Conservation (phyloP, 148 eudicot species). For the Arctostaphylos glauca region DNA sequence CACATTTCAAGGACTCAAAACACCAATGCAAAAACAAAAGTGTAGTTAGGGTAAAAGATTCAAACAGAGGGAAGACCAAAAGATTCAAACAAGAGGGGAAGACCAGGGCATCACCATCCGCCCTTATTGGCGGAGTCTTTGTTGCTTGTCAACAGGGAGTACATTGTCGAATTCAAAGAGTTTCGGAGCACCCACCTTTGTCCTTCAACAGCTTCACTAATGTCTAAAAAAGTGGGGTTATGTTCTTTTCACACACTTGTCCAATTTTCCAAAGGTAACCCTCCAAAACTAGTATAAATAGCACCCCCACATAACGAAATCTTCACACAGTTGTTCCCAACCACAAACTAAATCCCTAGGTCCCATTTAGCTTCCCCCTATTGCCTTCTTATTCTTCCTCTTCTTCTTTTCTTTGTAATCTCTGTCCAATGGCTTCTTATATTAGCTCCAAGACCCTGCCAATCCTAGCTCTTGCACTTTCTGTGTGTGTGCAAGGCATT, state of each 20-base stretch:
- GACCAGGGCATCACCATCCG: not conserved
- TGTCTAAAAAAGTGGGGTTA: not conserved
- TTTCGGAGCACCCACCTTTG: not conserved
- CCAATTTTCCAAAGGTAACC: not conserved
- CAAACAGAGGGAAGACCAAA: no score
- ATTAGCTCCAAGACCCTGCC: not conserved
- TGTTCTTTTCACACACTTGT: not conserved
- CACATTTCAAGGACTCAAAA: no score
- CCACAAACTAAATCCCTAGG: not conserved
- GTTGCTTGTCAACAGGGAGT: not conserved
- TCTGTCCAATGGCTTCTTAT: conserved; percentile 17
- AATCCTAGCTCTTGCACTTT: conserved; percentile 23
- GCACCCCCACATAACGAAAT: not conserved
- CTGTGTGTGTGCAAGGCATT: conserved; percentile 16
- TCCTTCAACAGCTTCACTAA: not conserved
- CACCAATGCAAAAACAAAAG: no score
- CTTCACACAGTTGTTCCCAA: not conserved
- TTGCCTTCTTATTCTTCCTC: not conserved
- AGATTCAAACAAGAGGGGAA: no score
- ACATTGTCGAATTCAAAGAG: not conserved
- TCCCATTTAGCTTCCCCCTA: not conserved
- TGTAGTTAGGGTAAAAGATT: no score
- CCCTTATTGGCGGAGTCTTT: conserved; percentile 2
- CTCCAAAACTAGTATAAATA: not conserved
- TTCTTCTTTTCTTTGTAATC: not conserved